Evolutionary conservation across 2,329 filamentous ascomycete species (phyloP).

Genomic region (Plectosphaerella cucumerina): DNA sequence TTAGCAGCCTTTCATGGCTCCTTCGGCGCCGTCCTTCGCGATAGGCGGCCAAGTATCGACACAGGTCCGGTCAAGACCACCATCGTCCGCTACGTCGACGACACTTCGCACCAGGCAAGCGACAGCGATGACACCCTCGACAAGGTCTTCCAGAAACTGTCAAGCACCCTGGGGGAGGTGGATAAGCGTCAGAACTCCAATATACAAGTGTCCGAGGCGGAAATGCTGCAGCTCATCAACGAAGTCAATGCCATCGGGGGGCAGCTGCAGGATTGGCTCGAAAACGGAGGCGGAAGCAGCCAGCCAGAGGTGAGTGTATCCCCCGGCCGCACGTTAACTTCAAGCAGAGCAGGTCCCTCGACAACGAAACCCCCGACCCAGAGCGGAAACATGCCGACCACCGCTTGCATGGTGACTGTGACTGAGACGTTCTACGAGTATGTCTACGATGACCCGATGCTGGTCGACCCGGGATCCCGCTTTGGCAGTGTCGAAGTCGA

Average conservation of each 20-base stretch:
- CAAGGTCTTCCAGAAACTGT: background rate
- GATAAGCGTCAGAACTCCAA: background rate
- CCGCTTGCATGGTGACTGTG: constrained; percentile 9
- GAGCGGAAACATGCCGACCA: background rate
- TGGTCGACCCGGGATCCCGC: background rate
- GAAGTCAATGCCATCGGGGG: constrained; percentile 6
- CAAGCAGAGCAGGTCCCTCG: background rate
- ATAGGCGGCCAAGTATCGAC: background rate
- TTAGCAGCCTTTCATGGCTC: constrained; percentile 10
- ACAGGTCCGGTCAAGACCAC: background rate
- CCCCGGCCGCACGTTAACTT: too few species aligned
- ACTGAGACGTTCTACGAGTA: constrained; percentile 12
- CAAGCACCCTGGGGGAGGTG: background rate
- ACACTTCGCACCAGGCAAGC: background rate
- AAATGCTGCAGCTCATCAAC: constrained; percentile 1
- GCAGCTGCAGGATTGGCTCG: constrained; percentile 5
- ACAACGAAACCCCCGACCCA: background rate
- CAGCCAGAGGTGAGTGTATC: too few species aligned
- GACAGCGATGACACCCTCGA: background rate
- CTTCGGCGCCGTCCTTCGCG: constrained; percentile 11
- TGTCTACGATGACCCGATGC: constrained; percentile 8
- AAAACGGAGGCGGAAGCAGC: background rate
- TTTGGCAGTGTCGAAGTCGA: too few species aligned
- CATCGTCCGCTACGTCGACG: background rate
- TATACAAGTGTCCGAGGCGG: background rate